These are phyloP conservation scores for Citrus medica DNA, from an alignment of 345 rosid species.

Conservation along the genomic window DNA sequence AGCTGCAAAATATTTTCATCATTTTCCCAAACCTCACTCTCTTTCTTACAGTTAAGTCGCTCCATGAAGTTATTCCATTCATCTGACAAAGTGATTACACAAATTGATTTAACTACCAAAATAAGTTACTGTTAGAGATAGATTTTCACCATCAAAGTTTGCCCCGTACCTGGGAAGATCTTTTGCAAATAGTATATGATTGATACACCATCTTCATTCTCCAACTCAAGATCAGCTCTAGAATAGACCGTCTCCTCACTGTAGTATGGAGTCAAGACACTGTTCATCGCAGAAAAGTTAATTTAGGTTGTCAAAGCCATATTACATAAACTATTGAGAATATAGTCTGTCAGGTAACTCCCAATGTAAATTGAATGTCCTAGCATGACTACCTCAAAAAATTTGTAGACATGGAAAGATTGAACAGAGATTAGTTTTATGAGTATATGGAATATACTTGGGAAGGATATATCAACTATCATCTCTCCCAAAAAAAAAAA, in stretches of 20 bases:
- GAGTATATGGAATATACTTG: not conserved
- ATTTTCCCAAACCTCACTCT: slow-evolving; percentile 68
- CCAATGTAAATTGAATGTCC: not conserved
- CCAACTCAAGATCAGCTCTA: slow-evolving; percentile 84
- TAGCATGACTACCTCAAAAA: not conserved
- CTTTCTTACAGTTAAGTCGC: slow-evolving; percentile 69
- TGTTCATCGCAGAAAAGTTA: slow-evolving; percentile 32
- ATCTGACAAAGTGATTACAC: slow-evolving; percentile 41
- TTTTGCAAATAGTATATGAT: slow-evolving; percentile 93
- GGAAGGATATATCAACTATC: slow-evolving; percentile 1
- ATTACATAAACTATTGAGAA: not conserved
- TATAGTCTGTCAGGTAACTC: slow-evolving; percentile 5
- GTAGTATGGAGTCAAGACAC: slow-evolving; percentile 96
- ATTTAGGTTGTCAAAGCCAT: not conserved
- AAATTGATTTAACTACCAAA: slow-evolving; percentile 11
- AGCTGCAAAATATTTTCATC: slow-evolving; percentile 96
- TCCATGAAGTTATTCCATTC: slow-evolving; percentile 98
- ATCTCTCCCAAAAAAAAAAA: not conserved
- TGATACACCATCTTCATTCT: slow-evolving; percentile 97
- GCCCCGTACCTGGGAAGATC: slow-evolving; percentile 74
- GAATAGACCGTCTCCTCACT: slow-evolving; percentile 97
- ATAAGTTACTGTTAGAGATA: not conserved
- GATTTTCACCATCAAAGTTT: not conserved
- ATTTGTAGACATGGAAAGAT: not conserved
- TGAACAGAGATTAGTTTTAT: not conserved